Evolutionary conservation across 164 flowering plant species (phyloP).

Genomic region (Liriodendron chinense): DNA sequence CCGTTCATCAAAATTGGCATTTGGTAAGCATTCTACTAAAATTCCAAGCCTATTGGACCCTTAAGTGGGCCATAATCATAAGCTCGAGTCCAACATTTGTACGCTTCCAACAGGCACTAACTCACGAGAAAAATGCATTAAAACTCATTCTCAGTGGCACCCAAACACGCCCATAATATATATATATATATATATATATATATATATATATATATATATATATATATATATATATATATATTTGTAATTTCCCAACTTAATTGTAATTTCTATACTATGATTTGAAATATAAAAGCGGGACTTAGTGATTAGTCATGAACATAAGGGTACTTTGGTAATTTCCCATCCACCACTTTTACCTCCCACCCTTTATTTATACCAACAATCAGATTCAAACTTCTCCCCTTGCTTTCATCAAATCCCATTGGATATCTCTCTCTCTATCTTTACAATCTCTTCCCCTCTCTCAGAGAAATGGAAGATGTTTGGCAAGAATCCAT

Average conservation of each 20-base stretch:
- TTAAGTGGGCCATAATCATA: too few species aligned
- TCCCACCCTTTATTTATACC: conserved; percentile 28
- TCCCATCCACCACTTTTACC: background rate
- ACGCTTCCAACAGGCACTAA: too few species aligned
- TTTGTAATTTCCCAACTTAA: too few species aligned
- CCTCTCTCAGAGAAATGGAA: conserved; percentile 16
- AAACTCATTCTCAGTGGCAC: background rate
- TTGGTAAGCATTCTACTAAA: background rate
- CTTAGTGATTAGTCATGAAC: background rate
- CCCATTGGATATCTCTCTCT: conserved; percentile 23
- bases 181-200: too few species aligned
- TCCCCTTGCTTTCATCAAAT: conserved; percentile 26
- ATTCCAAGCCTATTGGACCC: background rate
- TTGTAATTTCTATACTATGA: background rate
- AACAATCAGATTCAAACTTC: conserved; percentile 9
- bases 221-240: too few species aligned
- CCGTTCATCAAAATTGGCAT: background rate
- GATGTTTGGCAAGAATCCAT: conserved; percentile 17
- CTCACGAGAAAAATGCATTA: too few species aligned
- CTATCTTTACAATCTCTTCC: conserved; percentile 2
- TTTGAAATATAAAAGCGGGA: background rate
- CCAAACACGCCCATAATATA: background rate
- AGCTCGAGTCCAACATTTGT: too few species aligned
- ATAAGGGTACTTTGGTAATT: background rate
- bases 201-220: too few species aligned